Percentiles rank a stretch among this genome's conserved stretches.
These are phyloP conservation scores for Blastomyces parvus DNA, from an alignment of 2,329 filamentous ascomycete genomes.

Conservation along the genomic window DNA sequence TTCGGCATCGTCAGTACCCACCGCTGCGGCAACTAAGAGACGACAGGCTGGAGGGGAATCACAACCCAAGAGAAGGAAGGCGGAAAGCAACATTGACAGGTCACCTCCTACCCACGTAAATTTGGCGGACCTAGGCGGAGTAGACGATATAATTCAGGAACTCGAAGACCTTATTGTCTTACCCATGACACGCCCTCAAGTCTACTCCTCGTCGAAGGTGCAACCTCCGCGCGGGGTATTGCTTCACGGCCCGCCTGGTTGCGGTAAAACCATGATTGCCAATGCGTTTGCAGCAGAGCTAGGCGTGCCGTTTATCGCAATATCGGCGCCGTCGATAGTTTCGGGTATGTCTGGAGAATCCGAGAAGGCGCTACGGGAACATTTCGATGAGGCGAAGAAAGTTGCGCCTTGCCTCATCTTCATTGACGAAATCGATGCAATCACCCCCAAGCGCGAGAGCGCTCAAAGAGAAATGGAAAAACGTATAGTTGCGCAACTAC, in stretches of 20 bases:
- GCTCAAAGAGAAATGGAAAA: slow-evolving; percentile 84
- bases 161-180: slow-evolving; percentile 63
- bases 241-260: slow-evolving; percentile 73
- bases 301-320: slow-evolving; percentile 67
- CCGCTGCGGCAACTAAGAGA: slow-evolving; percentile 38
- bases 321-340: slow-evolving; percentile 72
- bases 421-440: slow-evolving; percentile 84
- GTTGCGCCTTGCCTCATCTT: slow-evolving; percentile 84
- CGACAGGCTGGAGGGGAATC: slow-evolving; percentile 58
- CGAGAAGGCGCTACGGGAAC: slow-evolving; percentile 73
- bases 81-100: slow-evolving; percentile 48
- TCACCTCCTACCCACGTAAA: slow-evolving; percentile 58
- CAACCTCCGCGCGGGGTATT: slow-evolving; percentile 65
- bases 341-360: slow-evolving; percentile 84
- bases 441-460: slow-evolving; percentile 75
- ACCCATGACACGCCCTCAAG: slow-evolving; percentile 59
- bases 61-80: slow-evolving; percentile 55
- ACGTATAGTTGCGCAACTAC: slow-evolving; percentile 70
- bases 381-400: slow-evolving; percentile 79
- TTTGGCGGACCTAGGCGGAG: slow-evolving; percentile 64
- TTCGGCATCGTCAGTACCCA: slow-evolving; percentile 20
- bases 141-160: slow-evolving; percentile 61
- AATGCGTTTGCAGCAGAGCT: slow-evolving; percentile 68
- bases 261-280: slow-evolving; percentile 76
- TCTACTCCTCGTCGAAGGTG: slow-evolving; percentile 56